Evolutionary conservation across 495 filamentous ascomycete species (phyloP).

Genomic region (Sabuloglossum arenarium): DNA sequence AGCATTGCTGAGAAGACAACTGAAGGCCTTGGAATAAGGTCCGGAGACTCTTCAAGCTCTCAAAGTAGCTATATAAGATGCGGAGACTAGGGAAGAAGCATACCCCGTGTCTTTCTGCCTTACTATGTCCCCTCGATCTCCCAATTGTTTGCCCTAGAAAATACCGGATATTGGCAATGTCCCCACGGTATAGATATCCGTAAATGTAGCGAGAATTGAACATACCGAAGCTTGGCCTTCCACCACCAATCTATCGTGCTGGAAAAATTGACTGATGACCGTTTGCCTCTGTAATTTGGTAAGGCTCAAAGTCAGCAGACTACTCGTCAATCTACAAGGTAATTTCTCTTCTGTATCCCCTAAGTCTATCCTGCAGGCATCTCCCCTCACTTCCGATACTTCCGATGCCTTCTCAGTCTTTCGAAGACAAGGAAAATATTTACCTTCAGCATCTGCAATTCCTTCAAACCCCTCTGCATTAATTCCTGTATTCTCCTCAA

Average conservation of each 20-base stretch:
- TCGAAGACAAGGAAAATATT: conserved; percentile 14
- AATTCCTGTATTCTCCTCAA: conserved; percentile 60
- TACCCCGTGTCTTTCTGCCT: conserved; percentile 72
- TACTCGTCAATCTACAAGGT: too few species aligned
- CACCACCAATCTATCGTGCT: conserved; percentile 78
- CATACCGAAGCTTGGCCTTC: conserved; percentile 55
- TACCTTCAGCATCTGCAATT: conserved; percentile 84
- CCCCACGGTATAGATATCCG: neutral
- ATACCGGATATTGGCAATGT: neutral
- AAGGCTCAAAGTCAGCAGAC: neutral
- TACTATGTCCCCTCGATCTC: conserved; percentile 43
- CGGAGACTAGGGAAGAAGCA: conserved; percentile 12
- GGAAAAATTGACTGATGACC: conserved; percentile 82
- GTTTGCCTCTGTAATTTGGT: conserved; percentile 58
- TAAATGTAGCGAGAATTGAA: neutral
- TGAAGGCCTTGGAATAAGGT: neutral
- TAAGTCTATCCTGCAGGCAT: neutral
- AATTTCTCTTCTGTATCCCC: too few species aligned
- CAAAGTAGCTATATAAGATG: neutral
- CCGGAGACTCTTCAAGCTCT: neutral
- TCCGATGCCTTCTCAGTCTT: too few species aligned
- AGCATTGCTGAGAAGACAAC: neutral
- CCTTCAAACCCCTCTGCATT: conserved; percentile 71
- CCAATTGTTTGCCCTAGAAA: conserved; percentile 52
- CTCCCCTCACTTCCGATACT: neutral